Evolutionary conservation across 129 eudicot species (phyloP).

Genomic region (Solidago caesia): DNA sequence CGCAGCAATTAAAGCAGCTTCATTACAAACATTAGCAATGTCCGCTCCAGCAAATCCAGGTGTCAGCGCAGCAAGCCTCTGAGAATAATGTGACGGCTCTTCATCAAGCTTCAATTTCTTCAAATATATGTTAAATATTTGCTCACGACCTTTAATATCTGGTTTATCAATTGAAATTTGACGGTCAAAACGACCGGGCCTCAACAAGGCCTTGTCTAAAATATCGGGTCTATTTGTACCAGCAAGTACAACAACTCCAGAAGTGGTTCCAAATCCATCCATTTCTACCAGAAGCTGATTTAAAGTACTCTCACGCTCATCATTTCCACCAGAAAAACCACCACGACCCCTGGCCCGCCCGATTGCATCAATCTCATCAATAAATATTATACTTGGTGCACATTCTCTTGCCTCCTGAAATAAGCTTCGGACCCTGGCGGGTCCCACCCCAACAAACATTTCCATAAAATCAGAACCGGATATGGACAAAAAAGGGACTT

Average conservation of each 20-base stretch:
- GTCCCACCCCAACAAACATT: constrained; percentile 90
- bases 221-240: constrained; percentile 81
- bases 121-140: constrained; percentile 72
- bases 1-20: constrained; percentile 79
- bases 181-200: constrained; percentile 85
- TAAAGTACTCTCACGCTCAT: constrained; percentile 79
- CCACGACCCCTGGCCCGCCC: constrained; percentile 86
- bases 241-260: constrained; percentile 82
- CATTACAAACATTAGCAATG: constrained; percentile 86
- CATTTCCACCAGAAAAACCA: constrained; percentile 62
- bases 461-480: constrained; percentile 86
- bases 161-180: constrained; percentile 82
- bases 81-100: constrained; percentile 61
- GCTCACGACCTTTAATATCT: constrained; percentile 86
- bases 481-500: constrained; percentile 69
- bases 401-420: constrained; percentile 78
- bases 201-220: constrained; percentile 67
- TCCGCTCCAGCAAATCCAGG: constrained; percentile 96
- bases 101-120: constrained; percentile 65
- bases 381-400: constrained; percentile 79
- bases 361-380: constrained; percentile 83
- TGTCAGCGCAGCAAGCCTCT: constrained; percentile 77
- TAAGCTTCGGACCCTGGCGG: constrained; percentile 72
- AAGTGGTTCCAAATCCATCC: constrained; percentile 82
- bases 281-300: constrained; percentile 86